Evolutionary conservation across 169 alveolate genomes (phyloP), one percentile per base, ranked within the genome.

Genomic region (Plasmodium sp.): DNA sequence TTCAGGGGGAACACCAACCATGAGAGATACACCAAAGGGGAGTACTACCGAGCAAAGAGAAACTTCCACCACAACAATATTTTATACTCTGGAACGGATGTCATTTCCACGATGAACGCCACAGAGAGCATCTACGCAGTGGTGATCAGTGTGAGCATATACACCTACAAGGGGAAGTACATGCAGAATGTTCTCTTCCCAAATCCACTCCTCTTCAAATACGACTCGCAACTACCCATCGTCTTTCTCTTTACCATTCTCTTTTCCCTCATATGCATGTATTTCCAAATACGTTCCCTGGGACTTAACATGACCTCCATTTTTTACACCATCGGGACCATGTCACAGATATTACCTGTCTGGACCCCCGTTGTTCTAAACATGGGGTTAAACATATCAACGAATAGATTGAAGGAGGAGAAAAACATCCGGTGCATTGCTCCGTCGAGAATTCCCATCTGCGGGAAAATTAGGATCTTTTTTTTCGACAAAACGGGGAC

Each of bases 401-500:
- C 99, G 27, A 94, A 94, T 43, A 97, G 99, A 75, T 97, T 99
- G 51, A 96, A 96, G 72, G 96, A 96, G 92, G 97, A 97, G 27
- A 97, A 97, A 72, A 79, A 96, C 75, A 97, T 99, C 16, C 96
- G 96, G 83, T 98, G 99, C 81, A 98, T 99, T 1, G 99, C 99
- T n/a, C 99, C 99, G 5, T 98, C 99, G 10, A 96, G 99, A 73
- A 98, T 99, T 16, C 99, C 99, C 84, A 96, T 99, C 2, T 98
- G 99, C 72, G 99, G 99, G 9, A 99, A 99, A 93, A 98, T 99
- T 6, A 95, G 99, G 43, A 96, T 98, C 62, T 96, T 98, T 95
- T 98, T 99, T 74, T 99, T 99, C 95, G 99, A 99, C 96, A 99
- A 99, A 96, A 99, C 99, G 22, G 99, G 99, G 10, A 99, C 99